Evolutionary conservation across 2,329 filamentous ascomycete species (phyloP).

Genomic region (Paecilomyces dactylethromorphus): DNA sequence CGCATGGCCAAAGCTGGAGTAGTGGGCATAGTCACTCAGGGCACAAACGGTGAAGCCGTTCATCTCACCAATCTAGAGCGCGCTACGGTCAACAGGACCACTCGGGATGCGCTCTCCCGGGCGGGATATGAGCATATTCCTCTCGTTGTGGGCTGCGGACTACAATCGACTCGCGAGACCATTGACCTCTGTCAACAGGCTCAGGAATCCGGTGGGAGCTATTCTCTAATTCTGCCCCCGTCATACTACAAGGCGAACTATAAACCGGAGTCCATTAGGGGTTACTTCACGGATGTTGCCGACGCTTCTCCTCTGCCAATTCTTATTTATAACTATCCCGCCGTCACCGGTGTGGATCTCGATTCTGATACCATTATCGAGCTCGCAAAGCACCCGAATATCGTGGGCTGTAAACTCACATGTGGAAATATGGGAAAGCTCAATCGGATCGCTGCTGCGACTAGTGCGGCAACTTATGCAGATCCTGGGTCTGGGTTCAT

Average conservation of each 20-base stretch:
- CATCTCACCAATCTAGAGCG: slow-evolving; percentile 63
- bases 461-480: slow-evolving; percentile 62
- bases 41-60: slow-evolving; percentile 68
- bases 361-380: slow-evolving; percentile 52
- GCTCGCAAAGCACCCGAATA: slow-evolving; percentile 49
- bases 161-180: slow-evolving; percentile 61
- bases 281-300: slow-evolving; percentile 57
- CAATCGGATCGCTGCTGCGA: slow-evolving; percentile 45
- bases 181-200: slow-evolving; percentile 60
- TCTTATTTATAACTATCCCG: slow-evolving; percentile 61
- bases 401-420: slow-evolving; percentile 59
- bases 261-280: slow-evolving; percentile 47
- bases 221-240: slow-evolving; percentile 64
- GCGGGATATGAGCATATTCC: slow-evolving; percentile 57
- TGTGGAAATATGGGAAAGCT: slow-evolving; percentile 62
- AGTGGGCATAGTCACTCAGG: slow-evolving; percentile 62
- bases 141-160: slow-evolving; percentile 64
- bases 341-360: slow-evolving; percentile 55
- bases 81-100: slow-evolving; percentile 51
- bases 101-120: slow-evolving; percentile 55
- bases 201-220: slow-evolving; percentile 60
- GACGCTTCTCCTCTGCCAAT: slow-evolving; percentile 49
- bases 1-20: slow-evolving; percentile 60
- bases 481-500: slow-evolving; percentile 67
- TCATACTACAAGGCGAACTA: slow-evolving; percentile 62